Conservation (phyloP, 192 early-diverging fungal species). For the Podila verticillata region DNA sequence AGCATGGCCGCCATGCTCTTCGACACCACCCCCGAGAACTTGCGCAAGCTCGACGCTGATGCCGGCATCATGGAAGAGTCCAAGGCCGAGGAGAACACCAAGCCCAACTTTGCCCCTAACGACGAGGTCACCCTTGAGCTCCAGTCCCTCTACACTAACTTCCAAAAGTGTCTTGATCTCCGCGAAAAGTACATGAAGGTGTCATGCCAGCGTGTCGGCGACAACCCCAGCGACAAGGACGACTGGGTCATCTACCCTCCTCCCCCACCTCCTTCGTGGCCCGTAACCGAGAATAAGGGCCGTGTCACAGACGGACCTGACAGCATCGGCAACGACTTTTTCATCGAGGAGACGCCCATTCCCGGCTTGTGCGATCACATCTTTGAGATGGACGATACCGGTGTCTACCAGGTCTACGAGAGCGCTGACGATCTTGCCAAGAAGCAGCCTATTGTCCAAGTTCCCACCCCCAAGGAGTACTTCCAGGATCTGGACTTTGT, state of each 20-base stretch:
- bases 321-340: constrained; percentile 52
- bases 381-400: constrained; percentile 69
- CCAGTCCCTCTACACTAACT: constrained; percentile 68
- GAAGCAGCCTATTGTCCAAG: constrained; percentile 55
- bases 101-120: constrained; percentile 48
- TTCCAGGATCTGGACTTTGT: constrained; percentile 89
- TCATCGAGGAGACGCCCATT: constrained; percentile 37
- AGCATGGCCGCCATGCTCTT: constrained; percentile 22
- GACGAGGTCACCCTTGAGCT: constrained; percentile 63
- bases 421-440: constrained; percentile 31
- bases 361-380: constrained; percentile 42
- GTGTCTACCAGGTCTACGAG: constrained; percentile 64
- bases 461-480: constrained; percentile 86
- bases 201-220: constrained; percentile 77
- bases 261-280: constrained; percentile 85
- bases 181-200: constrained; percentile 88
- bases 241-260: constrained; percentile 91
- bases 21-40: constrained; percentile 48
- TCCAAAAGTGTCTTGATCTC: constrained; percentile 84
- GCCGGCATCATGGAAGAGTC: constrained; percentile 45
- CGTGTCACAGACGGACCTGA: constrained; percentile 41
- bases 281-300: constrained; percentile 48
- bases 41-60: constrained; percentile 45
- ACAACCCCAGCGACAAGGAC: constrained; percentile 86
- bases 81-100: constrained; percentile 48